Percentiles rank a stretch among this genome's conserved stretches.
phyloP scores from a whole-genome alignment of 2,329 filamentous ascomycete species.

The Chaetothyriales sp. region DNA sequence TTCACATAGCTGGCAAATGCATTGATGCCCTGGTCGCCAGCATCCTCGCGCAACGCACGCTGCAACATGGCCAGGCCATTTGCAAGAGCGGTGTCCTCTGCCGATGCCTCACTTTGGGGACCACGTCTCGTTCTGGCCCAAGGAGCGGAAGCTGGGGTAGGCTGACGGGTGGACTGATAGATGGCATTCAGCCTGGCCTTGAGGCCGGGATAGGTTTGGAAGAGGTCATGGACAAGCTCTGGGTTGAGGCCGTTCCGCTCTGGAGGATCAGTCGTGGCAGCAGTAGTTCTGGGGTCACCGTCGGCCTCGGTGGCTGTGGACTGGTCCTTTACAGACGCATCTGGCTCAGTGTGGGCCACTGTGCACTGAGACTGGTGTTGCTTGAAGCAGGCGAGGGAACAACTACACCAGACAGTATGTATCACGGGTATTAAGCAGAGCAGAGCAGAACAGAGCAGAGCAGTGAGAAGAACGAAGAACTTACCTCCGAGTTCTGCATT shows the following conservation, averaged over 20 bases:
- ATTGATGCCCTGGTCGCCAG: neutral
- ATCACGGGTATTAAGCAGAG: constrained; percentile 2
- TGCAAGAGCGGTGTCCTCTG: neutral
- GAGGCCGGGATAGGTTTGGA: constrained; percentile 25
- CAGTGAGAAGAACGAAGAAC: constrained; percentile 2
- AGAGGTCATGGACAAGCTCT: constrained; percentile 18
- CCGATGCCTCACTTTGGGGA: neutral
- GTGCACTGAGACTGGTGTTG: constrained; percentile 30
- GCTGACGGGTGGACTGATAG: constrained; percentile 18
- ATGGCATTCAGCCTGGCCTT: constrained; percentile 28
- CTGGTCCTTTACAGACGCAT: constrained; percentile 1
- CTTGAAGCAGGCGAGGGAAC: constrained; percentile 32
- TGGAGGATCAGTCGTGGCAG: constrained; percentile 7
- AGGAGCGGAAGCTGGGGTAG: neutral
- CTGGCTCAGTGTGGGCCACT: constrained; percentile 15
- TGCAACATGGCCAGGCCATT: neutral
- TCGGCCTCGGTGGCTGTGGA: neutral
- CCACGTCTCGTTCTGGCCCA: neutral
- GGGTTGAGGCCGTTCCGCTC: constrained; percentile 4
- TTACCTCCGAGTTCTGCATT: constrained; percentile 20
- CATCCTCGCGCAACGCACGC: neutral
- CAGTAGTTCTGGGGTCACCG: constrained; percentile 4
- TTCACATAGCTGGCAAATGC: neutral
- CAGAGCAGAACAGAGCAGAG: neutral
- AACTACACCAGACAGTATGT: constrained; percentile 20